Evolutionary conservation across 2,329 filamentous ascomycete species (phyloP).

Genomic region (Fusarium nanum): DNA sequence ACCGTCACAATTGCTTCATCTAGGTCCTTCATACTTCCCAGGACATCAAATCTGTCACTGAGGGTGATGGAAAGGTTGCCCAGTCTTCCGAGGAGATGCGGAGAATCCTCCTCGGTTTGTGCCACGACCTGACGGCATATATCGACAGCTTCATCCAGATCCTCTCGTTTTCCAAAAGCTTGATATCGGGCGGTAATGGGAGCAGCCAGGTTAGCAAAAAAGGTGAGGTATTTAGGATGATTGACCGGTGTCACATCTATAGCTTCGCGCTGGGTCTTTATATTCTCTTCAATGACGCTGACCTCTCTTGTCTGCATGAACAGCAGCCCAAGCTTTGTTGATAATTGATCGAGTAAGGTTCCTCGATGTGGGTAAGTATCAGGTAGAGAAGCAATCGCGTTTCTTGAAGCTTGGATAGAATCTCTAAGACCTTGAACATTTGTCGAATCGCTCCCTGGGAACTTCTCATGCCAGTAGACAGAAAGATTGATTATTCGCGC

Average conservation of each 20-base stretch:
- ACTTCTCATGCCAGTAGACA: constrained; percentile 1
- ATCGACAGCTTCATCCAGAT: not conserved
- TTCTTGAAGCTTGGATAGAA: not conserved
- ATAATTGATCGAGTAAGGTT: not conserved
- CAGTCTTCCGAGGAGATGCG: not conserved
- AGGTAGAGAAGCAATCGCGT: not conserved
- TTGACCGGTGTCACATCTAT: not conserved
- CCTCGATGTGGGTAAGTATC: not conserved
- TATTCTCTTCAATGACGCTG: not conserved
- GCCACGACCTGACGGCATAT: not conserved
- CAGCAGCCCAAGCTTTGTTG: not conserved
- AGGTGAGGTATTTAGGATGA: not conserved
- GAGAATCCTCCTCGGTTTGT: not conserved
- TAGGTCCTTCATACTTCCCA: rapidly evolving
- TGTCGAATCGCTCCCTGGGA: not conserved
- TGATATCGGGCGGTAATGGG: not conserved
- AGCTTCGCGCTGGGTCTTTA: not conserved
- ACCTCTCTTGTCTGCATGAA: not conserved
- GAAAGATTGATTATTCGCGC: not conserved
- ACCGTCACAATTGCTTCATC: not conserved
- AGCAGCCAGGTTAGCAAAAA: not conserved
- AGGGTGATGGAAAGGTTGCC: not conserved
- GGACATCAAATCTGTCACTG: not conserved
- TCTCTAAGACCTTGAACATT: not conserved
- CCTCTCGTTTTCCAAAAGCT: not conserved